Evolutionary conservation across 2,329 filamentous ascomycete genomes (phyloP).

Genomic region (Aureobasidium zeae): DNA sequence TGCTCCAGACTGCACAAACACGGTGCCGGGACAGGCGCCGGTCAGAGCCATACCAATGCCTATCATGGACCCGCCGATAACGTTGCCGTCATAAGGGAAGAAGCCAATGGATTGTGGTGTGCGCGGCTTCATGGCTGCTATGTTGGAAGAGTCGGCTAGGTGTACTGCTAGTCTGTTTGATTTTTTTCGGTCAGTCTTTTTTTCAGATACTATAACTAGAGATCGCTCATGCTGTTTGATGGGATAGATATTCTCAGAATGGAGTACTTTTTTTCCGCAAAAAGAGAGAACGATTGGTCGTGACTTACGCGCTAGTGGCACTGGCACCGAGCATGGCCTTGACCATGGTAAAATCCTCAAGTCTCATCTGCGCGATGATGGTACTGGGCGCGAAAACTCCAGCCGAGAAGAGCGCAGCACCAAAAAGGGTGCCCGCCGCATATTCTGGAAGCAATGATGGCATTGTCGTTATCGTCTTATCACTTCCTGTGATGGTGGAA

Average conservation of each 20-base stretch:
- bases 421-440: conserved; percentile 47
- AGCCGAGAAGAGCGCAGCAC: conserved; percentile 50
- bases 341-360: conserved; percentile 57
- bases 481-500: too few relatives aligned
- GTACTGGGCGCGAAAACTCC: conserved; percentile 51
- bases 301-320: conserved; percentile 53
- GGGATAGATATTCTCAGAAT: too few relatives aligned
- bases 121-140: conserved; percentile 40
- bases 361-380: conserved; percentile 51
- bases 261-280: too few relatives aligned
- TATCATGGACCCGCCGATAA: conserved; percentile 53
- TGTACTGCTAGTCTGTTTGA: conserved; percentile 23
- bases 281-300: too few relatives aligned
- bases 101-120: conserved; percentile 45
- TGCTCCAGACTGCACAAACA: conserved; percentile 51
- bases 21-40: conserved; percentile 56
- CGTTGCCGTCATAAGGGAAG: conserved; percentile 54
- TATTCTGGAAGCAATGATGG: conserved; percentile 10
- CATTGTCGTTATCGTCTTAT: conserved; percentile 2
- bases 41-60: conserved; percentile 59
- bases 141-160: conserved; percentile 36
- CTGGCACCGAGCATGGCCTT: conserved; percentile 55
- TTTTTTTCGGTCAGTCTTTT: conserved; percentile 5
- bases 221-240: too few relatives aligned
- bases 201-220: conserved; percentile 30